These are phyloP conservation scores for Xylaria sp. DNA, from an alignment of 2,329 filamentous ascomycete species.

Conservation along the genomic window DNA sequence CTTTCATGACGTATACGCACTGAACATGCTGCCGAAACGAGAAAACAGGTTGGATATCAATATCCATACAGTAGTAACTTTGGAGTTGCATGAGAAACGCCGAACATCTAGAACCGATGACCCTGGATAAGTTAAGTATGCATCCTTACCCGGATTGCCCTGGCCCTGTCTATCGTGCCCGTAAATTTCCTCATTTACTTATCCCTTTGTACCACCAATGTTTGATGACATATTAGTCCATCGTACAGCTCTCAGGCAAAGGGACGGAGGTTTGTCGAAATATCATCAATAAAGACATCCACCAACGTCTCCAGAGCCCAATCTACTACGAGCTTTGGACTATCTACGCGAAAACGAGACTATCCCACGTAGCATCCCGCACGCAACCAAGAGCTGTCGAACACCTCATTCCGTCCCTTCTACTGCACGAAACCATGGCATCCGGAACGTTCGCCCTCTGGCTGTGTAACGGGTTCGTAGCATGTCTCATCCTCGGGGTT, in stretches of 20 bases:
- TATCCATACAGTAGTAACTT: neutral
- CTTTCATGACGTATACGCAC: neutral
- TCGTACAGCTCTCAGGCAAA: neutral
- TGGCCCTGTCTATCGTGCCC: neutral
- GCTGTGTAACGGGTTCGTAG: conserved; percentile 24
- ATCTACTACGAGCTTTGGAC: neutral
- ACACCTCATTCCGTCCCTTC: neutral
- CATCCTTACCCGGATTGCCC: neutral
- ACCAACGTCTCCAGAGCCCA: neutral
- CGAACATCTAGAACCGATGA: neutral
- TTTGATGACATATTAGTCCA: neutral
- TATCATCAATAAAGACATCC: neutral
- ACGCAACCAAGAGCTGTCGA: neutral
- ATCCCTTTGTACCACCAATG: neutral
- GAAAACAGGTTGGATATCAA: neutral
- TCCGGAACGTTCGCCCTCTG: conserved; percentile 26
- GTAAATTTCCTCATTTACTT: neutral
- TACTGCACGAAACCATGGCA: neutral
- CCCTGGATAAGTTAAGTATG: neutral
- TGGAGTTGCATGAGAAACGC: neutral
- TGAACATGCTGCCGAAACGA: neutral
- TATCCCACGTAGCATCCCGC: neutral
- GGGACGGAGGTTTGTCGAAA: neutral
- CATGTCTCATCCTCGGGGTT: conserved; percentile 21
- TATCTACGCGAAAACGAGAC: neutral